A percentile compares a stretch with the other conserved stretches of the same genome.
Conservation (phyloP, 352 stramenopile genomes). For the Phytophthora kernoviae region DNA sequence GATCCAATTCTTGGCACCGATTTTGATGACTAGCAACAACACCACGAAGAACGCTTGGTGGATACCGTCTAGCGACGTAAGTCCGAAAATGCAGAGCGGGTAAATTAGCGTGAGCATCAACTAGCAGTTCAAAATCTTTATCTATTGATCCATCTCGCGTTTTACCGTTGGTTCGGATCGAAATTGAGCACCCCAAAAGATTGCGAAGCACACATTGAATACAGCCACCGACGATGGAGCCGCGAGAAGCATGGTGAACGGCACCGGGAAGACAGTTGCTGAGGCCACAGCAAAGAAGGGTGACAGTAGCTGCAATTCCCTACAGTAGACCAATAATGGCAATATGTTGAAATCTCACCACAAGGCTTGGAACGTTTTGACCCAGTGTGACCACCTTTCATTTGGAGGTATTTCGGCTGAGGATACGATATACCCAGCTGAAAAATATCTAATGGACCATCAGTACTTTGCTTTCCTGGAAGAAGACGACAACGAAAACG, state of each 20-base stretch:
- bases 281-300: background rate
- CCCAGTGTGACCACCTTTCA: too few species aligned
- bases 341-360: background rate
- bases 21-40: constrained; percentile 18
- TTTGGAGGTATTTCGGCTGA: too few species aligned
- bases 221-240: constrained; percentile 16
- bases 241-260: constrained; percentile 16
- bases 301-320: background rate
- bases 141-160: constrained; percentile 13
- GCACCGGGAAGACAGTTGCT: constrained; percentile 18
- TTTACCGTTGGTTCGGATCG: constrained; percentile 11
- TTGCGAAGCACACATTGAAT: constrained; percentile 15
- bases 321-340: background rate
- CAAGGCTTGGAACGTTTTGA: background rate
- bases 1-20: constrained; percentile 29
- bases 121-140: constrained; percentile 21
- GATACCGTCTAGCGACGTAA: constrained; percentile 14
- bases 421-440: too few species aligned
- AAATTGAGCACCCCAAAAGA: constrained; percentile 24
- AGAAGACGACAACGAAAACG: too few species aligned
- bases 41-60: constrained; percentile 22
- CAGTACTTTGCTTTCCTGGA: too few species aligned
- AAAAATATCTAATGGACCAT: too few species aligned
- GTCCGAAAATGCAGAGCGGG: constrained; percentile 32
- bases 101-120: constrained; percentile 30